These are phyloP conservation scores for Bondarzewia mesenterica DNA, from an alignment of 1,284 basidiomycete genomes.

Conservation along the genomic window DNA sequence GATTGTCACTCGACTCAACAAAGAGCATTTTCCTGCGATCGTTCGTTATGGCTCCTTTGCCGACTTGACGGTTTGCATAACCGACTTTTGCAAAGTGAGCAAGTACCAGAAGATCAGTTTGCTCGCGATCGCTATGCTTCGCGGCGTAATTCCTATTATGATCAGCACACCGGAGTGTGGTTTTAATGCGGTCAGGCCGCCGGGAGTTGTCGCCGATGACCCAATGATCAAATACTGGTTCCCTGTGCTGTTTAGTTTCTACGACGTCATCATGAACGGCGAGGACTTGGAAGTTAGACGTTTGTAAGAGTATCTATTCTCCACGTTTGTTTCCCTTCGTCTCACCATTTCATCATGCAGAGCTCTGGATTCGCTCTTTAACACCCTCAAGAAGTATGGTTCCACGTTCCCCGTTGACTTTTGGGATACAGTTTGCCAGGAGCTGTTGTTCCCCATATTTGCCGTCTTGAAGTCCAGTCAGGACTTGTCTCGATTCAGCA, in stretches of 20 bases:
- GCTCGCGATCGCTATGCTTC: slow-evolving; percentile 94
- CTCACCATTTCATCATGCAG: slow-evolving; percentile 45
- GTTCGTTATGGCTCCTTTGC: slow-evolving; percentile 92
- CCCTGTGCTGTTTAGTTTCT: slow-evolving; percentile 93
- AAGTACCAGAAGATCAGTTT: slow-evolving; percentile 98
- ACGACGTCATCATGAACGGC: slow-evolving; percentile 99
- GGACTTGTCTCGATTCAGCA: slow-evolving; percentile 89
- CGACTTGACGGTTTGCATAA: slow-evolving; percentile 94
- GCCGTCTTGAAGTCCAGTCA: slow-evolving; percentile 87
- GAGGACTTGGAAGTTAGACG: slow-evolving; percentile 97
- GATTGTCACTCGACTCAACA: slow-evolving; percentile 87
- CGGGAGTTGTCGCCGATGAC: slow-evolving; percentile 48
- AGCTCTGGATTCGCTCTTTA: slow-evolving; percentile 93
- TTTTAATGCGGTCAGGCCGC: slow-evolving; percentile 33
- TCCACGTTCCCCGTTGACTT: slow-evolving; percentile 84
- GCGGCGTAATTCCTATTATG: slow-evolving; percentile 89
- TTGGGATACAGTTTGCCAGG: slow-evolving; percentile 97
- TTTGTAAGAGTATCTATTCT: slow-evolving; percentile 58
- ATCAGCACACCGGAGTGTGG: slow-evolving; percentile 78
- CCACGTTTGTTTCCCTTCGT: slow-evolving; percentile 3
- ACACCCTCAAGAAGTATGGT: slow-evolving; percentile 89
- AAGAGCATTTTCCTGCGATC: slow-evolving; percentile 86
- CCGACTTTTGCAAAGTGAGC: slow-evolving; percentile 98
- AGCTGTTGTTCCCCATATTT: slow-evolving; percentile 98
- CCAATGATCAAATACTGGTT: slow-evolving; percentile 96